These are phyloP conservation scores for Colletotrichum viniferum DNA, from an alignment of 2,329 filamentous ascomycete genomes.

Conservation along the genomic window DNA sequence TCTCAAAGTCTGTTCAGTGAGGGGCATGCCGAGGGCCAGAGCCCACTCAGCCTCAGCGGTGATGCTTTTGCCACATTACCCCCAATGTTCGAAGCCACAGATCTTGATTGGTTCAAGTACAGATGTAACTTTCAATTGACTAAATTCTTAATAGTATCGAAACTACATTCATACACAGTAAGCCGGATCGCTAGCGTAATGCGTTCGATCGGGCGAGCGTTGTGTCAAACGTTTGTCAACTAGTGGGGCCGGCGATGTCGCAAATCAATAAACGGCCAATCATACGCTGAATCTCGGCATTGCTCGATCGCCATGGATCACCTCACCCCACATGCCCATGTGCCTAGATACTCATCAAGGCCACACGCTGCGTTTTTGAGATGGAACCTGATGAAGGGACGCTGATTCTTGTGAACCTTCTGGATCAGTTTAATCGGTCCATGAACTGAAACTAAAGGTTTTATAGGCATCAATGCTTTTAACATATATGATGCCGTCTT, in stretches of 20 bases:
- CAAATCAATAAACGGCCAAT: too few species aligned
- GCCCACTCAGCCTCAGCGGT: background rate
- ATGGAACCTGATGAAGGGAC: accelerated
- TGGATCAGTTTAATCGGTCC: too few species aligned
- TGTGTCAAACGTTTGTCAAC: background rate
- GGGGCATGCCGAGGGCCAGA: background rate
- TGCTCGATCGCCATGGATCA: background rate
- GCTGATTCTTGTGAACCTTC: too few species aligned
- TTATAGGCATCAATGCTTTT: too few species aligned
- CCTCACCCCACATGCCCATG: background rate
- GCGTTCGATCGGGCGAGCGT: too few species aligned
- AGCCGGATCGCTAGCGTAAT: background rate
- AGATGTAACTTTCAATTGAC: background rate
- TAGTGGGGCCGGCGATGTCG: accelerated
- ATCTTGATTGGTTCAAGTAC: background rate
- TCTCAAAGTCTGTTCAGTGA: background rate
- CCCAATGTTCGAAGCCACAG: background rate
- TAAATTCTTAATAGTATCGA: background rate
- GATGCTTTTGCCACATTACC: background rate
- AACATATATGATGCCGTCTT: accelerated
- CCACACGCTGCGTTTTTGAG: too few species aligned
- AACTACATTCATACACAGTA: accelerated
- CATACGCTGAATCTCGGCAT: too few species aligned
- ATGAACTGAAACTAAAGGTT: too few species aligned
- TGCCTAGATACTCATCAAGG: too few species aligned